A percentile compares a stretch with the other conserved stretches of the same genome.
Conservation (phyloP, 83 land plant genomes). For the Diphasiastrum complanatum region DNA sequence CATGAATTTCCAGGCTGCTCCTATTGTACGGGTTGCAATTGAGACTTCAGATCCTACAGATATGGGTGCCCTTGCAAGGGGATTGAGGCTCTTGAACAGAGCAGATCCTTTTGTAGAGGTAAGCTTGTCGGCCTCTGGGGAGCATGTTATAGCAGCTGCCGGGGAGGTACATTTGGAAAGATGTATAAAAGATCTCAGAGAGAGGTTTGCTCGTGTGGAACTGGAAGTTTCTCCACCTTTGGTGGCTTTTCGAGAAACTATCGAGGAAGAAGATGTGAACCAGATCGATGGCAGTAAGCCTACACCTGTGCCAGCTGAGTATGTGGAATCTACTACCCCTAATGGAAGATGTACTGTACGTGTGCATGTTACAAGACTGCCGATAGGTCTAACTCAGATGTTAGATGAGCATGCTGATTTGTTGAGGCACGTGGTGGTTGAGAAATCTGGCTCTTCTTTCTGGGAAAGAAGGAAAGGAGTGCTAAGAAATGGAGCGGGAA, state of each 20-base stretch:
- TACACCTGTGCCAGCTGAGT: slow-evolving; percentile 31
- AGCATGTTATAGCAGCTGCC: slow-evolving; percentile 93
- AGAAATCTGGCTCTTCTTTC: slow-evolving; percentile 27
- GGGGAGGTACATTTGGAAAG: slow-evolving; percentile 96
- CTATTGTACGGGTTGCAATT: slow-evolving; percentile 80
- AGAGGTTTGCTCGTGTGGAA: slow-evolving; percentile 76
- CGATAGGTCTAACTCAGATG: slow-evolving; percentile 49
- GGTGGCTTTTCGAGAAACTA: slow-evolving; percentile 80
- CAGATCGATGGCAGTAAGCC: slow-evolving; percentile 30
- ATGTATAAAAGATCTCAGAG: slow-evolving; percentile 83
- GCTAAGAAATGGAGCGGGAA: slow-evolving; percentile 24
- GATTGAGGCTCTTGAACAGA: slow-evolving; percentile 64
- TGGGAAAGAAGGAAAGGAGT: slow-evolving; percentile 21
- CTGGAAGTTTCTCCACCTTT: slow-evolving; percentile 85
- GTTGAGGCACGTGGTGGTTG: slow-evolving; percentile 48
- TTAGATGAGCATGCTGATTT: slow-evolving; percentile 66
- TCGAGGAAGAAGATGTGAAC: slow-evolving; percentile 48
- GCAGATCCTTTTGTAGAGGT: slow-evolving; percentile 97
- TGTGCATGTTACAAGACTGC: slow-evolving; percentile 68
- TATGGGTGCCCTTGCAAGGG: slow-evolving; percentile 68
- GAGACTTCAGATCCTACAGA: slow-evolving; percentile 85
- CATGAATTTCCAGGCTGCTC: slow-evolving; percentile 81
- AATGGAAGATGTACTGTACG: slow-evolving; percentile 77
- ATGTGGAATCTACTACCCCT: slow-evolving; percentile 60
- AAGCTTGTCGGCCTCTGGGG: slow-evolving; percentile 73